Evolutionary conservation across 2,329 filamentous ascomycete genomes (phyloP), one percentile per base, ranked within the genome.

Genomic region (Alternaria atra): DNA sequence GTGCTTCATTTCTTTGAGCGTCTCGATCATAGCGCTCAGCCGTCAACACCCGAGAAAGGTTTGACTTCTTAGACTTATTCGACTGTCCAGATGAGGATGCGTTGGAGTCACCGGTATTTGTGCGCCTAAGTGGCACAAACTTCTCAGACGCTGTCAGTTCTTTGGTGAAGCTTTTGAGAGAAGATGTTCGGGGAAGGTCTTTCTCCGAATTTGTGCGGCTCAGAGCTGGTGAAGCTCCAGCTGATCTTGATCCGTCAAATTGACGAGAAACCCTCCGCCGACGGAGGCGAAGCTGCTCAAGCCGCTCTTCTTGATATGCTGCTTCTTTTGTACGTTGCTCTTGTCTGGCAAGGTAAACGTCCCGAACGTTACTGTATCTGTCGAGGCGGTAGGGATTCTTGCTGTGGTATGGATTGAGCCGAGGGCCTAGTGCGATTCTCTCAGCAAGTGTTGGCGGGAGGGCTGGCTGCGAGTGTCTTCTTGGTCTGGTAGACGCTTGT

Each of bases 1-100:
- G 66, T 73, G 73, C 63, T 76, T 77, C 68, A 77, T 69, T 58
- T 77, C 74, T 57, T 73, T 73, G 52, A 76, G 52, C 3, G 72
- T 66, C 58, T 77, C 74, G 68, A 77, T 75, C 73, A 77, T 76
- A 20, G 40, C 69, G 44, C 13, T 58, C 34, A 40, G 52, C 52
- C 23, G 59, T 60, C 6, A 60, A 48, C 12, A 70, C 64, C 29
- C 63, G 54, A 20, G 39, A 50, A 23, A 60, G 58, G 13, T 27
- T 59, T 13, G 59, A 65, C 34, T 35, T 54, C 23, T 47, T 58
- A 20, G 61, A 64, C 6, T 56, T 58, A 13, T 17, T 51, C 8
- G 59, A 60, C 25, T 57, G 58, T 34, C 42, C 53, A 12, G 58
- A 60, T 52, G 53, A 60, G 27, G 58, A 64, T 35, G 46, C 20